Conservation (phyloP, 371 early-diverging fungal genomes). For the Syncephalastrum sp. region DNA sequence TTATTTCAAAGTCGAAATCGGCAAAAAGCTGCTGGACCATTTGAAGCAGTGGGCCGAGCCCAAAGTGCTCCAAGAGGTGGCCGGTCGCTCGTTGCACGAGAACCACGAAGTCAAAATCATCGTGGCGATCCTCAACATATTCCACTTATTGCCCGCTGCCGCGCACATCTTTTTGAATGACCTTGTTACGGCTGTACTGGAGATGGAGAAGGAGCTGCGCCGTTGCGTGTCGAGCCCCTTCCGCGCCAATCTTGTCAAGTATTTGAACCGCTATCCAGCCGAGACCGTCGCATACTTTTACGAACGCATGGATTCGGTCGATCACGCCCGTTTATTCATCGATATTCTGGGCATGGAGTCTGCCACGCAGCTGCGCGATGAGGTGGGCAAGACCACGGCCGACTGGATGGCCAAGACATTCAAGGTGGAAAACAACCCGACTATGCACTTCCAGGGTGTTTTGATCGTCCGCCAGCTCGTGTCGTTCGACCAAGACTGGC, state of each 20-base stretch:
- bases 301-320: conserved; percentile 60
- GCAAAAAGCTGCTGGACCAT: conserved; percentile 96
- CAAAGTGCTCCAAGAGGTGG: conserved; percentile 73
- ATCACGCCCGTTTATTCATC: conserved; percentile 68
- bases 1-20: conserved; percentile 98
- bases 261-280: conserved; percentile 81
- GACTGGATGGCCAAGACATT: conserved; percentile 63
- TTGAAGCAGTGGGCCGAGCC: conserved; percentile 92
- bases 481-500: conserved; percentile 62
- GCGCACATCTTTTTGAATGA: conserved; percentile 93
- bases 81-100: conserved; percentile 82
- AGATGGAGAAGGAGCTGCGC: conserved; percentile 80
- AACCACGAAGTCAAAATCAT: conserved; percentile 90
- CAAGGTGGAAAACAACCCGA: conserved; percentile 19
- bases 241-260: conserved; percentile 85
- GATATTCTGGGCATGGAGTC: conserved; percentile 61
- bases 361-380: conserved; percentile 69
- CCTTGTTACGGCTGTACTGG: conserved; percentile 79
- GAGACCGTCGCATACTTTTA: conserved; percentile 89
- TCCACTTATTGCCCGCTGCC: conserved; percentile 88
- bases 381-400: conserved; percentile 60
- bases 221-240: conserved; percentile 92
- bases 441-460: conserved; percentile 62
- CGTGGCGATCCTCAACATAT: conserved; percentile 91
- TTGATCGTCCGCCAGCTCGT: conserved; percentile 63